Evolutionary conservation across 306 rosid genomes (phyloP).

Genomic region (Acacia acuminata): DNA sequence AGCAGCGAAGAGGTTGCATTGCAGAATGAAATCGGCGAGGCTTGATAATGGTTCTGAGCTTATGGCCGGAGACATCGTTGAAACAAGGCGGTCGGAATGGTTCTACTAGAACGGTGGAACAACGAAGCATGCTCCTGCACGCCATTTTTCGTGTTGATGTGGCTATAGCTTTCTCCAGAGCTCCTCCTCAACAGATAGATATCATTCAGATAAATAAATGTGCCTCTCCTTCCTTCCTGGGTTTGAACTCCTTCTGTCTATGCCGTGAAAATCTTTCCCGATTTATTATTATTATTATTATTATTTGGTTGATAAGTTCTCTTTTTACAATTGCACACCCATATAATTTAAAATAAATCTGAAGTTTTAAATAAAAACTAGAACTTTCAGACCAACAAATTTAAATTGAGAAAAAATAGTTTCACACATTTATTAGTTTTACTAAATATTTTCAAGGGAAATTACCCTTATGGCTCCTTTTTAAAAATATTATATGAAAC

Average conservation of each 20-base stretch:
- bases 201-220: not conserved
- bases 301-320: too few relatives aligned
- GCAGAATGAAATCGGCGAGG: slow-evolving; percentile 46
- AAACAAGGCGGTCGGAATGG: slow-evolving; percentile 56
- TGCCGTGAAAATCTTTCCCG: too few relatives aligned
- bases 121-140: slow-evolving; percentile 62
- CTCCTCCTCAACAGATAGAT: not conserved
- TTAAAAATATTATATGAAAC: too few relatives aligned
- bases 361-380: too few relatives aligned
- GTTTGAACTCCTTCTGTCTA: not conserved
- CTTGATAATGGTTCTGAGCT: slow-evolving; percentile 16
- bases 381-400: too few relatives aligned
- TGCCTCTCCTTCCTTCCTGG: not conserved
- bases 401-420: too few relatives aligned
- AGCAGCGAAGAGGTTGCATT: slow-evolving; percentile 49
- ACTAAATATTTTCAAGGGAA: too few relatives aligned
- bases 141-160: slow-evolving; percentile 48
- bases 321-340: too few relatives aligned
- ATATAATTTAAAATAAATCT: too few relatives aligned
- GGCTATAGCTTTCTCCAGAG: not conserved
- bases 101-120: slow-evolving; percentile 55
- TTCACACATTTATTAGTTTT: too few relatives aligned
- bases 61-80: slow-evolving; percentile 32
- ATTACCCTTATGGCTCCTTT: too few relatives aligned
- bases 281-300: too few relatives aligned